A percentile compares a stretch with the other conserved stretches of the same genome.
These are phyloP conservation scores for Phytophthora crassamura DNA, from an alignment of 352 stramenopile genomes.

Conservation along the genomic window DNA sequence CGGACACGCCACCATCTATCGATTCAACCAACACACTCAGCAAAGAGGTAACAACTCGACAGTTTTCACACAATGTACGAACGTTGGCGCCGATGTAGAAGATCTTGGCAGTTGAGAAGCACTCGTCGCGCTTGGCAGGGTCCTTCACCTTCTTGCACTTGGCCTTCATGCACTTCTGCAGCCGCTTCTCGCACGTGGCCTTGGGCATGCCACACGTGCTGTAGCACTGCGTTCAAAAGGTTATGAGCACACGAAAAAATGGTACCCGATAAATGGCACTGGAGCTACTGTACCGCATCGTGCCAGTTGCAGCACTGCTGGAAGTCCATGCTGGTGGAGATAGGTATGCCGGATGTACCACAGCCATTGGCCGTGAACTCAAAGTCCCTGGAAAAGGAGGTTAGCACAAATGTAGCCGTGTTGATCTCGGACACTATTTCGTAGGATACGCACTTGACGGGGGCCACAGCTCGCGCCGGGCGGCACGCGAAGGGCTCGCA, in stretches of 20 bases:
- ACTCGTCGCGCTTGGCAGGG: conserved; percentile 45
- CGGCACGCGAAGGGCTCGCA: conserved; percentile 54
- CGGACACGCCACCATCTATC: conserved; percentile 70
- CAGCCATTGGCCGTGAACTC: conserved; percentile 82
- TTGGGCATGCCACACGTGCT: conserved; percentile 84
- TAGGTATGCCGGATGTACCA: conserved; percentile 64
- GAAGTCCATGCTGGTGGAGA: conserved; percentile 56
- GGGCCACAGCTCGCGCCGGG: conserved; percentile 18
- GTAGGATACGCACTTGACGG: conserved; percentile 25
- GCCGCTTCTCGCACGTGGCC: conserved; percentile 63
- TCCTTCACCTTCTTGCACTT: conserved; percentile 46
- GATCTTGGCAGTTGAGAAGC: conserved; percentile 67
- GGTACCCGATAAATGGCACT: neutral
- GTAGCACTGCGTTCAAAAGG: conserved; percentile 61
- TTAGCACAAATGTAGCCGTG: conserved; percentile 15
- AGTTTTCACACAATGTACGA: neutral
- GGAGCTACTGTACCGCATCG: conserved; percentile 55
- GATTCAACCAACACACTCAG: neutral
- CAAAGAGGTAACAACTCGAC: neutral
- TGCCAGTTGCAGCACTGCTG: conserved; percentile 85
- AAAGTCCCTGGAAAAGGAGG: conserved; percentile 53
- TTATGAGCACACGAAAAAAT: neutral
- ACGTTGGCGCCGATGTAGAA: conserved; percentile 70
- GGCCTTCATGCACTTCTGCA: conserved; percentile 79
- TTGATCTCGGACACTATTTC: neutral